Evolutionary conservation across 345 rosid species (phyloP).

Genomic region (Citrus medica): DNA sequence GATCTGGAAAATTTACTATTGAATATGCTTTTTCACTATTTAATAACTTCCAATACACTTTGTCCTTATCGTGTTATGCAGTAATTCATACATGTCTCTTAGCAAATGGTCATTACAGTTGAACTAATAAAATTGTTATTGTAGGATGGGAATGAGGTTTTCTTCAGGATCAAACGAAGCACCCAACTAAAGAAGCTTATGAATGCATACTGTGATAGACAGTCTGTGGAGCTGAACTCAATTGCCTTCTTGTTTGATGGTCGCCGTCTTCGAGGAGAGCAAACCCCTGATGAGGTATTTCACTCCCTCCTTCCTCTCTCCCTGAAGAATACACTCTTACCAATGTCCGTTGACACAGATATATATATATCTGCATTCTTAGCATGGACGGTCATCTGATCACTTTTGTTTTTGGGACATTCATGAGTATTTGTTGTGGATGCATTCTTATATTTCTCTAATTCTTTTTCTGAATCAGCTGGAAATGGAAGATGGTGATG

Average conservation of each 20-base stretch:
- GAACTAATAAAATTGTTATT: neutral
- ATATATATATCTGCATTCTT: neutral
- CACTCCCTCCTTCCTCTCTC: neutral
- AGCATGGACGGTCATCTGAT: neutral
- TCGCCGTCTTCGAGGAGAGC: slow-evolving; percentile 75
- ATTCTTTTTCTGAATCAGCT: slow-evolving; percentile 34
- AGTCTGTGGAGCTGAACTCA: slow-evolving; percentile 69
- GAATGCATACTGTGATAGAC: slow-evolving; percentile 88
- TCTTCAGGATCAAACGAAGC: slow-evolving; percentile 82
- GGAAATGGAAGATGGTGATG: slow-evolving; percentile 90
- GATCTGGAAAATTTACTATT: neutral
- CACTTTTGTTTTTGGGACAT: neutral
- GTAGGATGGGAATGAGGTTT: slow-evolving; percentile 85
- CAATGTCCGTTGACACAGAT: no score
- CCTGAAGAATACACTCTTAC: no score
- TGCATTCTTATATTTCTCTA: neutral
- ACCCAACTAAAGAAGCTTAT: slow-evolving; percentile 87
- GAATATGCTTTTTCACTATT: neutral
- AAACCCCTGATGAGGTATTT: slow-evolving; percentile 82
- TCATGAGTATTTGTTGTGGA: neutral
- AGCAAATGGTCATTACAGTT: no score
- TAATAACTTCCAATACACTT: neutral
- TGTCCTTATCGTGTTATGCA: neutral
- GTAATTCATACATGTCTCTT: neutral
- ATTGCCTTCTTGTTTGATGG: slow-evolving; percentile 90